These are phyloP conservation scores for Chlamydomonas incerta DNA, from an alignment of 139 green algal genomes.

Conservation along the genomic window DNA sequence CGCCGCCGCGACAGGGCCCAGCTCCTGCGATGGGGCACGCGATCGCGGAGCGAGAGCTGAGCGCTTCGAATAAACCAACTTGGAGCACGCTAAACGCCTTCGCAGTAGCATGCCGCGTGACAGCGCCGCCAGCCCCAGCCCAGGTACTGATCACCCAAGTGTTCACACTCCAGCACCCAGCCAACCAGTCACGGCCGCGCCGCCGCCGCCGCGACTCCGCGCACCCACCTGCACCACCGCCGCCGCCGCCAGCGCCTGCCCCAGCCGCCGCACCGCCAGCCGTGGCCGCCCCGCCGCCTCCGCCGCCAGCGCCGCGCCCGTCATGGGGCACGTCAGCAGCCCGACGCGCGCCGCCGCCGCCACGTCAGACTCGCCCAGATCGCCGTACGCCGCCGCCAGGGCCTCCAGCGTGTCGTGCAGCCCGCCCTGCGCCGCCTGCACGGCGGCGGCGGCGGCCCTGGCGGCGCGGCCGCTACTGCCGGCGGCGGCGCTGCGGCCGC, in stretches of 20 bases:
- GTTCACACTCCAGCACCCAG: no score
- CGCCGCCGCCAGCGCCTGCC: conserved; percentile 21
- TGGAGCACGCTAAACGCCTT: no score
- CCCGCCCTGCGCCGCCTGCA: no score
- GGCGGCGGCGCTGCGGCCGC: not conserved
- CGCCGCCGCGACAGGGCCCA: not conserved
- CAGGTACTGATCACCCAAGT: no score
- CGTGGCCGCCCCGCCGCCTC: conserved; percentile 30
- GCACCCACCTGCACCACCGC: not conserved
- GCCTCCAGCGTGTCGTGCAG: conserved; percentile 26
- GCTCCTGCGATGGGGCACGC: not conserved
- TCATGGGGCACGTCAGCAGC: conserved; percentile 30
- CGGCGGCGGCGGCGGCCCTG: not conserved
- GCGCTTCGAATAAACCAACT: not conserved
- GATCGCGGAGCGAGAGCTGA: not conserved
- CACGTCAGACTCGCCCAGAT: conserved; percentile 33
- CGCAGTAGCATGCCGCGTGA: no score
- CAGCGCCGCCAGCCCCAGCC: no score
- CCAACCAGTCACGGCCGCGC: no score
- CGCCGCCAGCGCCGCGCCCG: not conserved
- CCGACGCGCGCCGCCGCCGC: conserved; percentile 2
- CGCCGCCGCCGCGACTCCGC: no score
- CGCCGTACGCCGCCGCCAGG: conserved; percentile 6
- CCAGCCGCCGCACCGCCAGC: conserved; percentile 33
- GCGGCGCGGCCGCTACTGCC: not conserved